phyloP scores from a whole-genome alignment of 2,329 filamentous ascomycete species.

The Aspergillus oerlinghausenensis region DNA sequence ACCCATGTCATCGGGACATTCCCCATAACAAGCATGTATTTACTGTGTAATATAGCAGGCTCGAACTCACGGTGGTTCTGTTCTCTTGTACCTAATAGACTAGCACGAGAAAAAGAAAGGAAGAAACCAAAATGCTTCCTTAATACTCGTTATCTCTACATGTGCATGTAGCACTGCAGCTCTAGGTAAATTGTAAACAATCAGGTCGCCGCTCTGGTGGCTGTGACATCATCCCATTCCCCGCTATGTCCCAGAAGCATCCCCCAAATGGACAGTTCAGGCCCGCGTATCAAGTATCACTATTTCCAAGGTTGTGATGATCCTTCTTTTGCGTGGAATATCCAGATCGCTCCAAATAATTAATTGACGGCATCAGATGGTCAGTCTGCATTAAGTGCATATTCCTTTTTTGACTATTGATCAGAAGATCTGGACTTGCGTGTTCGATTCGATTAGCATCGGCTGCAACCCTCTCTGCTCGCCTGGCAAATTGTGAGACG shows the following conservation, averaged over 20 bases:
- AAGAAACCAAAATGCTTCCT: neutral
- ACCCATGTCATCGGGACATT: neutral
- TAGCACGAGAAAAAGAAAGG: neutral
- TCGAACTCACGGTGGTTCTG: neutral
- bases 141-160: neutral
- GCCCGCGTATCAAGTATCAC: neutral
- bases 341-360: neutral
- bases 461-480: neutral
- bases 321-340: neutral
- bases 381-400: neutral
- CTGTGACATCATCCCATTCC: slow-evolving; percentile 4
- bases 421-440: neutral
- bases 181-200: neutral
- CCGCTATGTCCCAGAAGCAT: neutral
- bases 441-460: too few relatives aligned
- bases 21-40: neutral
- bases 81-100: neutral
- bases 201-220: neutral
- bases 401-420: neutral
- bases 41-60: neutral
- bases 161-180: neutral
- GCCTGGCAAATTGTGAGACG: neutral
- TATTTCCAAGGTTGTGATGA: neutral
- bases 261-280: neutral
- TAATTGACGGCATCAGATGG: neutral